Evolutionary conservation across 2,329 filamentous ascomycete genomes (phyloP), one percentile per base, ranked within the genome.

Genomic region (Metarhizium guizhouense): DNA sequence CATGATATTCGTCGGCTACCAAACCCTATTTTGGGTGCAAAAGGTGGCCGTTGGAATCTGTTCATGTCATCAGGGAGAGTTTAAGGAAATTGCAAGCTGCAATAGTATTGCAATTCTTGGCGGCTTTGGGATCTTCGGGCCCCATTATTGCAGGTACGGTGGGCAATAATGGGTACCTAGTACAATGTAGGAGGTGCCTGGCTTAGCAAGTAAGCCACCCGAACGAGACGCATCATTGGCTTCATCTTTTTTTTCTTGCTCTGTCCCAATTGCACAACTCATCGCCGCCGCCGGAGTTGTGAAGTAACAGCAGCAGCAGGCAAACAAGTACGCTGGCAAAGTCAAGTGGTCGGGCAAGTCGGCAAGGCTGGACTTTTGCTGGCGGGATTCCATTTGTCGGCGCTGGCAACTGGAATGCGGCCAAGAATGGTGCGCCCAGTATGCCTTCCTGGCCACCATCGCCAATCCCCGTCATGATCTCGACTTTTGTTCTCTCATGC

Each of bases 371-470:
- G 42, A 20, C n/a, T 49, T 25, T 34, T 50, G 40, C 50, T 49
- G 56, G 25, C n/a, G 47, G 34, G 18, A 13, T 54, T 47, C 54
- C 54, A 60, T 56, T 49, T 55, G 56, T 54, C 38, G 51, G 18
- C 47, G 54, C 50, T 29, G 16, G 53, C 43, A 51, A 36, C 45
- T 60, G 59, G 59, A 61, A 61, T 60, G 58, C 48, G 49, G 40
- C 29, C n/a, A 34, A 11, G 11, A 30, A 36, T 30, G 13, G 25
- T 11, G 42, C 32, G 25, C 10, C 10, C 1, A 34, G 10, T 8
- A 34, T 34, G 32, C 7, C 32, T 34, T 34, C 32, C 32, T 34
- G 32, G 32, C 32, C 32, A 34, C 32, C 32, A 34, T 34, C 32
- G 10, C 32, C 32, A 34, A 11, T 34, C 32, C 10, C 32, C 32